Base-by-base conservation (phyloP, 163 green algal species). In the Picocystis sp. region DNA sequence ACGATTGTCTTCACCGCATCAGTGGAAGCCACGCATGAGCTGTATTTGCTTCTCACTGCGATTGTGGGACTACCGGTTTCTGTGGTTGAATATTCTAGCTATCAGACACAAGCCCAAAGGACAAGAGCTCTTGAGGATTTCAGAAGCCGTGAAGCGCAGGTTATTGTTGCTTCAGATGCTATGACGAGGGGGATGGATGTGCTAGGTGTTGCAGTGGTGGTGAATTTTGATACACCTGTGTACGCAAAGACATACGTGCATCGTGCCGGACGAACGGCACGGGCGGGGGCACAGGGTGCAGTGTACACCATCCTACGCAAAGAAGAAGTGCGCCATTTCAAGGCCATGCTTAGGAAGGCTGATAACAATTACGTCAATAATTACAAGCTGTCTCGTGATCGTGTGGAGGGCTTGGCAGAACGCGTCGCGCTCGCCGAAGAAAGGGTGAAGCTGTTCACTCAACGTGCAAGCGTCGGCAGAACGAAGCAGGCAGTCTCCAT, bases 111-210 rank as follows among this genome's bases (percentile, higher is more conserved):
- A 12, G 45, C 52, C n/a, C 45, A 63, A 41, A 60, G 70, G 24
- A 34, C 47, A 24, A 21, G 22, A n/a, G 53, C 53, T 17, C 52
- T 72, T 35, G 35, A 57, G 11, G 8, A 34, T 15, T 72, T 72
- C 50, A 56, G 55, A 12, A 34, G 17, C 14, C 55, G 65, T 22
- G 13, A 52, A 22, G 55, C 50, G 34, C 14, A 53, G 24, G 67
- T 94, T 47, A 67, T 96, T 47, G 82, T 97, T n/a, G 78, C 78
- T 9, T 93, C 81, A 0, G 87, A 97, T 53, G 84, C 77, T 15
- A 84, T 93, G 75, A 89, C 87, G 5, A 73, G 87, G 2, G 87
- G 87, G 45, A 93, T 97, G 75, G 87, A 97, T 60, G 66, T 96
- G 34, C 60, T 63, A 29, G 62, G 47, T n/a, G 66, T 93, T 2